These are phyloP conservation scores for Triticum monococcum DNA, from an alignment of 176 grass and related monocot species.

Conservation along the genomic window DNA sequence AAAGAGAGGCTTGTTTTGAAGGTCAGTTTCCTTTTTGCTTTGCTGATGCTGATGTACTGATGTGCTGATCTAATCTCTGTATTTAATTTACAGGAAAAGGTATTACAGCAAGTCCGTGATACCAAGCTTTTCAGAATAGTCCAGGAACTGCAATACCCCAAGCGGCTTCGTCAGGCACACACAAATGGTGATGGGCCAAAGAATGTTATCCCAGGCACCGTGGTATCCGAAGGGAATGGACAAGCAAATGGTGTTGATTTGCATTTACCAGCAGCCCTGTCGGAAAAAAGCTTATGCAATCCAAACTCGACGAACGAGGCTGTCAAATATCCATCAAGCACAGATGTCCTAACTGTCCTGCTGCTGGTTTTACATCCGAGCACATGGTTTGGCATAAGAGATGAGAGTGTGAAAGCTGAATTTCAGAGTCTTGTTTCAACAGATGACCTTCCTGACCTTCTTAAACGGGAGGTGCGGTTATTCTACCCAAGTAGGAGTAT, in stretches of 20 bases:
- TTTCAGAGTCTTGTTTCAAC: constrained; percentile 65
- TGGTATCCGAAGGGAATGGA: constrained; percentile 43
- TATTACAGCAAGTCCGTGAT: constrained; percentile 59
- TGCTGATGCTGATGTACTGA: background rate
- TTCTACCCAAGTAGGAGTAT: background rate
- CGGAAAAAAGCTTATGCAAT: background rate
- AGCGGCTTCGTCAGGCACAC: constrained; percentile 21
- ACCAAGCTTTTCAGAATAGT: constrained; percentile 59
- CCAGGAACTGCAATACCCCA: constrained; percentile 42
- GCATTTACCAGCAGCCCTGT: constrained; percentile 44
- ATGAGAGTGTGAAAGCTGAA: constrained; percentile 48
- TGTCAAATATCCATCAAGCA: constrained; percentile 47
- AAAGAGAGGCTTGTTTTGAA: constrained; percentile 54
- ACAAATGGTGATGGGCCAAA: constrained; percentile 31
- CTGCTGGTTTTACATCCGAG: constrained; percentile 65
- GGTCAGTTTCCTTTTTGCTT: constrained; percentile 30
- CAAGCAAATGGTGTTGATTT: constrained; percentile 37
- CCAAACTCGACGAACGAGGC: constrained; percentile 10
- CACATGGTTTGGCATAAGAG: constrained; percentile 51
- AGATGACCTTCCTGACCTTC: constrained; percentile 50
- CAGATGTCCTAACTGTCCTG: constrained; percentile 65
- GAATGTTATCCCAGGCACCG: constrained; percentile 42
- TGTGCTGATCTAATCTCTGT: background rate
- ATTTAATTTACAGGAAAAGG: constrained; percentile 43
- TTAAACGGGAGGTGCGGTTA: constrained; percentile 64